Base-by-base conservation (phyloP, 1,139 yeast species). In the Groenewaldozyma auringiensis region DNA sequence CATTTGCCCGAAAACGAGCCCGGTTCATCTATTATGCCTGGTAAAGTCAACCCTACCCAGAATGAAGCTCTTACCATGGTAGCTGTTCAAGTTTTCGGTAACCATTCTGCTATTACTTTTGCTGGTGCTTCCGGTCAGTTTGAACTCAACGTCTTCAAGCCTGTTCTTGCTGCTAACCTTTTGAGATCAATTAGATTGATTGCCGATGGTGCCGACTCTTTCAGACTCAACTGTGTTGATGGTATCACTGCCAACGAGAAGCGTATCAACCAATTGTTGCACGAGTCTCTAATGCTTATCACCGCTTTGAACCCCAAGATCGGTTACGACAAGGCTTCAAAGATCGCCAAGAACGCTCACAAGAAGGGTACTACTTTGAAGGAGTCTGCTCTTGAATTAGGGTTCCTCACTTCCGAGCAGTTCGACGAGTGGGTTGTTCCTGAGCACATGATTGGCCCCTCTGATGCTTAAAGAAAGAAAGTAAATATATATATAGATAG, bases 101-200 rank as follows among this genome's bases (percentile, higher is more conserved):
- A 94, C 79, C 83, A 94, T 69, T 71, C 95, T 47, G 79, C 96
- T 54, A 86, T 92, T 70, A 89, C 98, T 34, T 88, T 86, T 65
- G 94, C 96, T 35, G 98, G 98, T 61, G 96, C 98, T 36, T 85
- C 95, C 40, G 98, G 98, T 60, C 98, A 94, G 73, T 92, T 94
- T 59, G 98, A 92, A 74, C 79, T 92, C 67, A 92, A 92, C 68
- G 98, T 94, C 40, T 92, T 88, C 81, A 92, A 92, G 76, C 98
- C 98, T 43, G 89, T 92, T 44, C 74, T 92, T 86, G 86, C 86
- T 63, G 75, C 89, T 55, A 92, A 92, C 78, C 76, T 92, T 67
- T 77, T 92, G 61, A 78, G 85, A 50, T 87, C 96, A 9, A 73
- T 89, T 57, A 81, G 96, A 67, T 76, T 92, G 61, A 70, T 92